Evolutionary conservation across 768 basidiomycete genomes (phyloP), one percentile per base, ranked within the genome.

Genomic region (Sporobolomyces roseus): DNA sequence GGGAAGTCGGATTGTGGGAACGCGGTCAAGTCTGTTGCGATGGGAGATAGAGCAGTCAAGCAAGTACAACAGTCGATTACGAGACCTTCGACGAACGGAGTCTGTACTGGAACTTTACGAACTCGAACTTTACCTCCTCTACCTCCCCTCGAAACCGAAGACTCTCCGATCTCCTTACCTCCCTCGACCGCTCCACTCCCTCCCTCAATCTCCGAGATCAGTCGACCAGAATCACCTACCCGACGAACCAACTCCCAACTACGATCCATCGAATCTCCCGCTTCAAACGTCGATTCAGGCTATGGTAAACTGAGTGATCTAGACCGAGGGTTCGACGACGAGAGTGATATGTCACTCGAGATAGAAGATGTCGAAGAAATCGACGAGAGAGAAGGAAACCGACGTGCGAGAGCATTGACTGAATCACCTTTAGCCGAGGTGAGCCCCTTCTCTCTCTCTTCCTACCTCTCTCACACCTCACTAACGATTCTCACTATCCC

Each of bases 371-470:
- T 6, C 1, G 61, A 66, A 21, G 33, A 49, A 51, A 49, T 66
- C 32, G n/a, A 64, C 43, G 14, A 33, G 17, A 8, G 8, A 1
- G 61, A 66, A 21, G 33, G 49, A 51, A 49, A 71, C 32, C 21
- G 65, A 16, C 50, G 70, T 8, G 70, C 65, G 2, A 23, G 70
- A 21, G 61, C 65, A 1, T 43, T 71, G 46, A 71, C 70, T 0
- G 70, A 71, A 27, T 71, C 70, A 16, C 70, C 70, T 6, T 16
- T 71, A 23, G 70, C 70, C 4, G 70, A 71, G 38, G 70, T 71
- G 21, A 45, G 69, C 55, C 2, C 23, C 43, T 50, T 50, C 38
- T 29, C 49, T 29, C 7, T 50, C 17, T 27, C 10, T 8, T 7
- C 17, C 25, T 12, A 25, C n/a, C n/a, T 9, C 30, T 2, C 16